Base-by-base conservation (phyloP, 495 filamentous ascomycete species). In the Penicillium bialowiezense region DNA sequence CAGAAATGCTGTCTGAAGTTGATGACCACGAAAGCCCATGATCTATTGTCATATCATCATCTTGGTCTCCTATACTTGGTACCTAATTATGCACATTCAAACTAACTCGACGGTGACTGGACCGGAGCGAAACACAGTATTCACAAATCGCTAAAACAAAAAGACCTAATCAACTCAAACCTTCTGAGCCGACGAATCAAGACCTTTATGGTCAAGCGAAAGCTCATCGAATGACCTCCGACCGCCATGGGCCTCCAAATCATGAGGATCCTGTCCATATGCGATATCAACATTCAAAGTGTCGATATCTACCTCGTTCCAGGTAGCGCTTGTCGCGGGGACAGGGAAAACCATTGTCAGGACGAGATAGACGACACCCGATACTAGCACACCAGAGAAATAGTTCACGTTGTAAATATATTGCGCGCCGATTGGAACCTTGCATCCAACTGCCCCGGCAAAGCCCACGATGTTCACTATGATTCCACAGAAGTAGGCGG, bases 401-500 rank as follows among this genome's bases (percentile, higher is more conserved):
- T 90, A 97, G 62, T 95, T 96, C 50, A 97, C 57, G 59, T 87
- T 87, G 73, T 95, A 97, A 48, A 96, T 83, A 62, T 95, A 95
- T 9, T 81, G 81, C 1, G 91, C 91, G 5, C 88, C 90, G 18
- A 85, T 75, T 15, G 82, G 82, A 0, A 93, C 90, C 1, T 84
- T 73, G 4, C 69, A 67, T 1, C 89, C 89, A 18, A 96, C 83
- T 0, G 87, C 90, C 1, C 90, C 90, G 1, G 81, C 90, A 52
- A 97, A 96, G 0, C 91, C 91, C 18, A 96, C 89, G 35, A 97
- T 87, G 62, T 96, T 97, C 81, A 95, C 84, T 2, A 96, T 63
- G 57, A 97, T 93, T 2, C 91, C 91, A 7, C 80, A 72, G 43
- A 97, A 78, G 64, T 96, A 96, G 1, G 91, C 88, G 4, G 74